Evolutionary conservation across 2,329 filamentous ascomycete genomes (phyloP), one percentile per base, ranked within the genome.

Genomic region (Microthyrium microscopicum): DNA sequence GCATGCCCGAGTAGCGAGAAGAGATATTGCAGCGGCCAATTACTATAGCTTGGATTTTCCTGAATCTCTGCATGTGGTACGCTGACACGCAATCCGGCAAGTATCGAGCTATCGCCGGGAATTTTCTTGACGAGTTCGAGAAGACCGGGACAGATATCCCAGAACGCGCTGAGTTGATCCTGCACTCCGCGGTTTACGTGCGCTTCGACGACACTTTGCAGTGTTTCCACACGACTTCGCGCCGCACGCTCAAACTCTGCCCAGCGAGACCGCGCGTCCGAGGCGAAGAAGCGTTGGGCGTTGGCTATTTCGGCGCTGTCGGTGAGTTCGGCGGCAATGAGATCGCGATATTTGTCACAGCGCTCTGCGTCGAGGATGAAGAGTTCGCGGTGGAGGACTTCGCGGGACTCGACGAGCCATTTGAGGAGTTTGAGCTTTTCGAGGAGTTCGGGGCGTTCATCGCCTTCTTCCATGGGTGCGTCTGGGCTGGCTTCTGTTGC

Each of bases 391-490:
- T 95, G 77, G 6, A 95, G 64, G 29, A 70, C 67, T 55, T 98
- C 89, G n/a, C 85, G 75, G 1, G 80, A 78, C 52, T 98, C 89
- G 45, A 94, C 95, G 6, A 95, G 73, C 85, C 89, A 95, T 49
- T 95, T 98, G 11, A 95, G 65, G 30, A 94, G 69, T 0, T 87
- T 95, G 9, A 98, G 65, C 55, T 93, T 92, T 54, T 98, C 89
- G 3, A 95, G 62, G 0, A 95, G 66, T 54, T 98, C 89, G 0
- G 89, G 89, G 50, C 85, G 76, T 52, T 94, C 87, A 44, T 95
- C 87, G 13, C 89, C 87, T 57, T 94, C 87, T 53, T 93, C 84
- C 52, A 94, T 85, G 0, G 84, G 78, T 53, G 83, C 73, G 46
- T 92, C 87, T 1, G 84, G 78, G 41, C 18, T 19, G 8, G 35